Evolutionary conservation across 1,284 basidiomycete genomes (phyloP).

Genomic region (Termitomyces sp.): DNA sequence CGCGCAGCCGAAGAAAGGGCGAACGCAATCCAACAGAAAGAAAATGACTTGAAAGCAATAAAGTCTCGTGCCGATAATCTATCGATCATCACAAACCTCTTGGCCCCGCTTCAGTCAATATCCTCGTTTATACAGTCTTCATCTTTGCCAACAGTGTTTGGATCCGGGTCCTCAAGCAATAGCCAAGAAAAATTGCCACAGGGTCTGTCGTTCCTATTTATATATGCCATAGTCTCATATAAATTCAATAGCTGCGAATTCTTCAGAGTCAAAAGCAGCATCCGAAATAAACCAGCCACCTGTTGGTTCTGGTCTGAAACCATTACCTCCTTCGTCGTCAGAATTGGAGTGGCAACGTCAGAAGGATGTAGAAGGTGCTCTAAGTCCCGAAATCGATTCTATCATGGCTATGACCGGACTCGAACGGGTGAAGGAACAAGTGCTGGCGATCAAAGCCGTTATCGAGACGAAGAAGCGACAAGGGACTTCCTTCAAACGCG

Average conservation of each 20-base stretch:
- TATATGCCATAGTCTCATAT: background rate
- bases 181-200: background rate
- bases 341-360: constrained; percentile 44
- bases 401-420: constrained; percentile 58
- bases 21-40: constrained; percentile 26
- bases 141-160: background rate
- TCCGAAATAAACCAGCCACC: background rate
- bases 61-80: constrained; percentile 3
- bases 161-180: background rate
- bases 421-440: constrained; percentile 47
- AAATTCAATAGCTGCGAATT: background rate
- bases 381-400: constrained; percentile 42
- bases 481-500: constrained; percentile 38
- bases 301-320: background rate
- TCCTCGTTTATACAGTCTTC: background rate
- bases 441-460: constrained; percentile 45
- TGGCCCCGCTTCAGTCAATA: background rate
- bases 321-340: constrained; percentile 26
- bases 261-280: background rate
- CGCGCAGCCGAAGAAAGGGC: constrained; percentile 24
- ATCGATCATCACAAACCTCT: background rate
- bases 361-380: constrained; percentile 41
- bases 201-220: background rate
- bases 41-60: constrained; percentile 26
- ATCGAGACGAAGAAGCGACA: constrained; percentile 46